These are phyloP conservation scores for Thermoascus crustaceus DNA, from an alignment of 2,329 filamentous ascomycete genomes.

Conservation along the genomic window DNA sequence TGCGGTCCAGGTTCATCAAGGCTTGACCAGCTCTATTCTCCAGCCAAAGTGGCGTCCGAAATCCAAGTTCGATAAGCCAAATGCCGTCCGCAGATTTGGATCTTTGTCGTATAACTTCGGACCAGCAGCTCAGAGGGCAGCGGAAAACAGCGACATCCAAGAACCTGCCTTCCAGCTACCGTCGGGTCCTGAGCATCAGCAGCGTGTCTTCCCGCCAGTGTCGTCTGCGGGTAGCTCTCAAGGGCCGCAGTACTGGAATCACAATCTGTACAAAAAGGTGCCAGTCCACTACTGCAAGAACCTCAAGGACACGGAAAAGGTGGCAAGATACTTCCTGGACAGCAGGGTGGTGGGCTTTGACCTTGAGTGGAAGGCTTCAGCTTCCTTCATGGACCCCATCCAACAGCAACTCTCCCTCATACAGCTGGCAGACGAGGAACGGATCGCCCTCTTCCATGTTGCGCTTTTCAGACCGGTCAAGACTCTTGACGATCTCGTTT, in stretches of 20 bases:
- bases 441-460: constrained; percentile 74
- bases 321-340: constrained; percentile 56
- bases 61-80: too few species aligned
- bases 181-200: too few species aligned
- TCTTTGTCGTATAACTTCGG: too few species aligned
- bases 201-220: not conserved
- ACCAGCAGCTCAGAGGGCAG: too few species aligned
- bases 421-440: constrained; percentile 69
- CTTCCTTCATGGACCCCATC: constrained; percentile 40
- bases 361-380: constrained; percentile 66
- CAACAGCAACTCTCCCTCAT: constrained; percentile 71
- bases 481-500: constrained; percentile 49
- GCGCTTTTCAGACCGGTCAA: constrained; percentile 49
- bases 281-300: constrained; percentile 71
- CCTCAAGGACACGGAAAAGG: constrained; percentile 57
- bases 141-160: too few species aligned
- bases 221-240: not conserved
- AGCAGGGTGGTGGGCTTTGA: constrained; percentile 78
- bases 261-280: constrained; percentile 45
- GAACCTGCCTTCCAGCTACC: too few species aligned
- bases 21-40: too few species aligned
- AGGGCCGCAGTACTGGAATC: constrained; percentile 23
- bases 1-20: too few species aligned
- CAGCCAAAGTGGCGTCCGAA: too few species aligned
- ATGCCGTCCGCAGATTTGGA: too few species aligned